These are phyloP conservation scores for Hygrophila difformis DNA, from an alignment of 257 asterid genomes.

Conservation along the genomic window DNA sequence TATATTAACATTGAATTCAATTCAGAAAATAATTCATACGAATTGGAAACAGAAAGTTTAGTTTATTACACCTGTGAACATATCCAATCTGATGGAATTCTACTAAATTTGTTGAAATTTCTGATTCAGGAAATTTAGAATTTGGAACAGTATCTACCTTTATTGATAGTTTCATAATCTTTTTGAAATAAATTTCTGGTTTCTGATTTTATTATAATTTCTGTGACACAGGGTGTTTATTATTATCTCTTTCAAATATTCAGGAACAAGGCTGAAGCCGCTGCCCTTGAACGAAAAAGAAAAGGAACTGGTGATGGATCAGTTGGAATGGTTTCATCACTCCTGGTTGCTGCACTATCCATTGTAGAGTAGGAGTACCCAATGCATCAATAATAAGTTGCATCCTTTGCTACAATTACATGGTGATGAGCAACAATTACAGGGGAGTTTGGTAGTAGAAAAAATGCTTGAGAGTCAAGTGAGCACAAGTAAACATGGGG, in stretches of 20 bases:
- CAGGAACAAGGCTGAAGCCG: conserved; percentile 73
- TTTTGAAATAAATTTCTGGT: conserved; percentile 19
- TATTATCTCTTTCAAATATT: conserved; percentile 98
- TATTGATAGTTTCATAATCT: conserved; percentile 15
- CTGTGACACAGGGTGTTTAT: conserved; percentile 93
- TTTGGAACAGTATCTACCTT: conserved; percentile 56
- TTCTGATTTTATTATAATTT: conserved; percentile 41
- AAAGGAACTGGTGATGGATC: conserved; percentile 89
- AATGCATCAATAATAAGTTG: too few relatives aligned
- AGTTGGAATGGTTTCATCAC: conserved; percentile 91
- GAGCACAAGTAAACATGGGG: too few relatives aligned
- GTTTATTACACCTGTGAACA: too few relatives aligned
- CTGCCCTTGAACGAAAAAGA: conserved; percentile 58
- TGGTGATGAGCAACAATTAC: too few relatives aligned
- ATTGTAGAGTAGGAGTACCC: too few relatives aligned
- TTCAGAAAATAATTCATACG: too few relatives aligned
- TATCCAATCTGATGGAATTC: not conserved
- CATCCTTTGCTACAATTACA: too few relatives aligned
- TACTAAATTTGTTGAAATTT: not conserved
- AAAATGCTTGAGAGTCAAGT: too few relatives aligned
- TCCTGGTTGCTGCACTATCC: conserved; percentile 62
- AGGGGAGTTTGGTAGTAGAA: too few relatives aligned
- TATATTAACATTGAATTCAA: too few relatives aligned
- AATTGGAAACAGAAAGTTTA: too few relatives aligned
- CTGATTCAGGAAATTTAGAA: conserved; percentile 45